Evolutionary conservation across 192 early-diverging fungal genomes (phyloP).

Genomic region (Hyaloraphidium curvatum): DNA sequence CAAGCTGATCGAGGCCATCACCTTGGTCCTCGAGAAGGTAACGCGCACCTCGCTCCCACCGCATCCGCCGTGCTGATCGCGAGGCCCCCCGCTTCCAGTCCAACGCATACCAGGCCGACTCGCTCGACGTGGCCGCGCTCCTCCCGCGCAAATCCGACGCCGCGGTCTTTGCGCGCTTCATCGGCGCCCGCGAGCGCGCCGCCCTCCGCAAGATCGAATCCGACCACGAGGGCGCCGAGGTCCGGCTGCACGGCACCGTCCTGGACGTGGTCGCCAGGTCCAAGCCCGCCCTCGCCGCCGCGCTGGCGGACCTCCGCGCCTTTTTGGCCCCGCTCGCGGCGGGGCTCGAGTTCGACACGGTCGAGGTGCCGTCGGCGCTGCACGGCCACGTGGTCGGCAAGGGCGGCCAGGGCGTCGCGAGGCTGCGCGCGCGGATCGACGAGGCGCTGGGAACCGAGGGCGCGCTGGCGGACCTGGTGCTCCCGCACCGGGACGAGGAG

Average conservation of each 20-base stretch:
- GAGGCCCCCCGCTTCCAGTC: too few relatives aligned
- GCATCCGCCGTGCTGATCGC: too few relatives aligned
- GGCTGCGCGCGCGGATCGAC: constrained; percentile 33
- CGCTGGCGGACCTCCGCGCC: not conserved
- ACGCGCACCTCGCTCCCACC: too few relatives aligned
- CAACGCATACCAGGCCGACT: constrained; percentile 48
- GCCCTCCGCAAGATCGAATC: constrained; percentile 62
- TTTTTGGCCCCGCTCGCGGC: not conserved
- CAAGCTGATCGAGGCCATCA: constrained; percentile 47
- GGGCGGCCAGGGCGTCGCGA: constrained; percentile 36
- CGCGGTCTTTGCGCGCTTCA: constrained; percentile 47
- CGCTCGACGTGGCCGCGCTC: constrained; percentile 39
- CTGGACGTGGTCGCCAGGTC: not conserved
- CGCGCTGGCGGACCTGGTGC: constrained; percentile 41
- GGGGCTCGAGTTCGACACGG: constrained; percentile 29
- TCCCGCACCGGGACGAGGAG: too few relatives aligned
- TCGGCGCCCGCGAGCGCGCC: constrained; percentile 40
- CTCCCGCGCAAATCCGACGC: constrained; percentile 28
- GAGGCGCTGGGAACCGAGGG: constrained; percentile 49
- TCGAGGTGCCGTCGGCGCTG: constrained; percentile 57
- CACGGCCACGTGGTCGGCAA: constrained; percentile 46
- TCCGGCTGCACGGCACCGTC: too few relatives aligned
- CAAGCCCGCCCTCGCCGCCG: not conserved
- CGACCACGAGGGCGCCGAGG: constrained; percentile 33
- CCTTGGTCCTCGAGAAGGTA: constrained; percentile 58